Percentiles rank a stretch among this genome's conserved stretches.
Conservation (phyloP, 1,139 yeast genomes). For the Candida gigantensis region DNA sequence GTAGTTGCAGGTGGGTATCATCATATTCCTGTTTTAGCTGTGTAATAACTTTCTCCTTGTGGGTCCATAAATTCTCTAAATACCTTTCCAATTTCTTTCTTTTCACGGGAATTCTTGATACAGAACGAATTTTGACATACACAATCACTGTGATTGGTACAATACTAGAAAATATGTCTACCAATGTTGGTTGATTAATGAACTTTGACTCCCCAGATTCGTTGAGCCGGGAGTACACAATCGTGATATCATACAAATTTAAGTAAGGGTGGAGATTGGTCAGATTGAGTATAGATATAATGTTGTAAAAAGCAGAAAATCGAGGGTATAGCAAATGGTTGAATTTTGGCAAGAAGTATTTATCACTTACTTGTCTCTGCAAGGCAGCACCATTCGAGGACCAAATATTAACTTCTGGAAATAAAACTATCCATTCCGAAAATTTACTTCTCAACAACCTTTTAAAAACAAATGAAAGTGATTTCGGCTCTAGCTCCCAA, state of each 20-base stretch:
- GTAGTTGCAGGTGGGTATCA: conserved; percentile 1
- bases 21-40: conserved; percentile 13
- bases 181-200: conserved; percentile 48
- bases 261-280: conserved; percentile 25
- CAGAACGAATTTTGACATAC: conserved; percentile 47
- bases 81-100: conserved; percentile 62
- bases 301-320: conserved; percentile 52
- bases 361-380: conserved; percentile 52
- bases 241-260: conserved; percentile 54
- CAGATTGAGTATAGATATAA: conserved; percentile 25
- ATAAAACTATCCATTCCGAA: conserved; percentile 58
- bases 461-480: conserved; percentile 26
- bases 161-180: conserved; percentile 53
- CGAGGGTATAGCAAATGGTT: conserved; percentile 66
- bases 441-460: conserved; percentile 26
- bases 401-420: conserved; percentile 75
- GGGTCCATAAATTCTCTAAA: conserved; percentile 71
- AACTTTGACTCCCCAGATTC: conserved; percentile 10
- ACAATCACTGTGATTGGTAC: conserved; percentile 47
- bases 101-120: conserved; percentile 53
- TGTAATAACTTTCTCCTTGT: conserved; percentile 50
- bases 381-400: conserved; percentile 45
- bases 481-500: conserved; percentile 53
- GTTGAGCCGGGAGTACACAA: conserved; percentile 38
- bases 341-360: conserved; percentile 53